Conservation (phyloP, 805 yeast genomes). For the Clavispora asparagi region DNA sequence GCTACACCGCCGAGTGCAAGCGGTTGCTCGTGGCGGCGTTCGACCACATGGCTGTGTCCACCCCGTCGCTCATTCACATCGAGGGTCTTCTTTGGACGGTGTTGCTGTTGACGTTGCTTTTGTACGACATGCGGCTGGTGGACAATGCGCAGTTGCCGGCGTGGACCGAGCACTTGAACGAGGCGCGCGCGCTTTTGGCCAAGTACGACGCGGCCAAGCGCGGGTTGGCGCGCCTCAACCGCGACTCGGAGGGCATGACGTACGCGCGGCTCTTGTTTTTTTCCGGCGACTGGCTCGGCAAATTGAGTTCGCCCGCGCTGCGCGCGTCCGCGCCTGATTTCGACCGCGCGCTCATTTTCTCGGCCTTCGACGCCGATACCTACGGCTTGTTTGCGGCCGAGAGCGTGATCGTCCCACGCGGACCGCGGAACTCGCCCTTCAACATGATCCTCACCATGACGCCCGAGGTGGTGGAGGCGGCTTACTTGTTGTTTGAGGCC, state of each 20-base stretch:
- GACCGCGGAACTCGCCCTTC: constrained; percentile 8
- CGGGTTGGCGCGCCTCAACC: constrained; percentile 7
- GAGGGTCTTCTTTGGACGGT: constrained; percentile 23
- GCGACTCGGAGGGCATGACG: constrained; percentile 16
- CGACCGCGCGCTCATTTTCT: constrained; percentile 5
- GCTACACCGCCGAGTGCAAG: constrained; percentile 15
- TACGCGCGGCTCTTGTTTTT: constrained; percentile 15
- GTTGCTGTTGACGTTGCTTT: constrained; percentile 19
- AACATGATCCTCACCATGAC: constrained; percentile 11
- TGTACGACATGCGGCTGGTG: constrained; percentile 16
- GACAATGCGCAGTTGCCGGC: constrained; percentile 11
- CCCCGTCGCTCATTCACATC: constrained; percentile 16
- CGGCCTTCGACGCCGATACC: constrained; percentile 5
- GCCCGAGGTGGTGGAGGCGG: constrained; percentile 6
- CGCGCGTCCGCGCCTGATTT: constrained; percentile 5
- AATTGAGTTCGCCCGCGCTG: constrained; percentile 10
- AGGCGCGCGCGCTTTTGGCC: constrained; percentile 21
- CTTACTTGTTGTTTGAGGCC: constrained; percentile 9
- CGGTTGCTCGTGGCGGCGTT: constrained; percentile 15
- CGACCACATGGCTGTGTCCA: constrained; percentile 12
- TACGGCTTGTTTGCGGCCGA: constrained; percentile 3
- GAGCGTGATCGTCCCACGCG: constrained; percentile 12
- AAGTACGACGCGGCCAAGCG: constrained; percentile 16
- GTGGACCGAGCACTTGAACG: constrained; percentile 23
- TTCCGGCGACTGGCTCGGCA: constrained; percentile 16